phyloP scores from a whole-genome alignment of 768 basidiomycete genomes.

The Boletus subcaerulescens region DNA sequence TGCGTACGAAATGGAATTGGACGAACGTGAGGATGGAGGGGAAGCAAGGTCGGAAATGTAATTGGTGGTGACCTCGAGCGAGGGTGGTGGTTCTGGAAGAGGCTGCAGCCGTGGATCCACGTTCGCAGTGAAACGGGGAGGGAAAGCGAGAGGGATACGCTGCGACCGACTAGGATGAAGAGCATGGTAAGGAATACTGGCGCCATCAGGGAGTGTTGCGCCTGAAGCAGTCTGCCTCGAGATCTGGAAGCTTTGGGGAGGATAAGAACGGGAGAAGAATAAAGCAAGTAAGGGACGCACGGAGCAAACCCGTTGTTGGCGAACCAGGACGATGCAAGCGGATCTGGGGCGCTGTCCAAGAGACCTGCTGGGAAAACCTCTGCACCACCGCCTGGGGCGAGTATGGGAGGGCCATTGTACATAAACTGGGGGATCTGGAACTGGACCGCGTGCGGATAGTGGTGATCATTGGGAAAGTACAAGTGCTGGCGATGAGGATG shows the following conservation, averaged over 20 bases:
- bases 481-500: conserved; percentile 4
- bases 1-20: conserved; percentile 1
- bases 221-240: conserved; percentile 13
- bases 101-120: conserved; percentile 6
- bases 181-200: neutral
- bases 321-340: conserved; percentile 47
- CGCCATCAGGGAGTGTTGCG: neutral
- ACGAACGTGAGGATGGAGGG: conserved; percentile 1
- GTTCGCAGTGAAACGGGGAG: neutral
- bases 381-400: conserved; percentile 71
- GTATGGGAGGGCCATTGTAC: conserved; percentile 51
- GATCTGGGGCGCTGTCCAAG: conserved; percentile 21
- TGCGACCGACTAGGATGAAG: conserved; percentile 1
- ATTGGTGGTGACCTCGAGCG: neutral
- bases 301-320: conserved; percentile 42
- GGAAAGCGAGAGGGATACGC: neutral
- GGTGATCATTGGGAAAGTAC: conserved; percentile 1
- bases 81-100: conserved; percentile 2
- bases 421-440: conserved; percentile 70
- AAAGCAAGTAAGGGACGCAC: conserved; percentile 14
- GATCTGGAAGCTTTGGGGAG: conserved; percentile 22
- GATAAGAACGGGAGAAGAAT: conserved; percentile 10
- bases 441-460: conserved; percentile 32
- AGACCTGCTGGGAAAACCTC: conserved; percentile 61
- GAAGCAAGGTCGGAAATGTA: conserved; percentile 7